Base-by-base conservation (phyloP, 768 basidiomycete species). In the Naganishia randhawae region DNA sequence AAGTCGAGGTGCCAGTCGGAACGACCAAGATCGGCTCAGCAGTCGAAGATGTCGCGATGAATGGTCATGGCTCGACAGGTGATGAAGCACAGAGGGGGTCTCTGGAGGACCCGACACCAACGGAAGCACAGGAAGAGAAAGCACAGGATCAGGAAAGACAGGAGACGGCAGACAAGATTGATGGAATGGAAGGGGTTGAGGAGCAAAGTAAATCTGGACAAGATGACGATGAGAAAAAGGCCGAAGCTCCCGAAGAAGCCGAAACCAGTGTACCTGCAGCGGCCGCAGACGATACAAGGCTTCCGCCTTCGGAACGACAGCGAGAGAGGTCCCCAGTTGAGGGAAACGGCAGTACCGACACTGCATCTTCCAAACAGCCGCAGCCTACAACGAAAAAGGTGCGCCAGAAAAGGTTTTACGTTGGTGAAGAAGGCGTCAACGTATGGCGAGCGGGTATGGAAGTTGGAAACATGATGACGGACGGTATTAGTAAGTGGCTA, bases 361-460 rank as follows among this genome's bases (percentile, higher is more conserved):
- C 25, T 13, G 29, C 33, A 14, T 37, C 54, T 22, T 9, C 54
- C 7, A 55, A 55, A 32, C 32, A 10, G 33, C 22, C 57, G 14
- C 57, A 61, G 57, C 57, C 57, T 4, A 9, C 57, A 41, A 41
- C 25, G 76, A 83, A 81, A 69, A 78, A 80, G 54, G 83, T 85
- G 55, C 87, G 53, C 52, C 69, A 65, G 50, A 73, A 69, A 63
- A 78, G 89, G 73, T 83, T 90, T 69, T 89, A 86, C 78, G 83
- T 96, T 42, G 94, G 93, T 19, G 90, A 95, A 76, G 86, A 88
- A 74, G 91, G 91, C 7, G 91, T 91, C 19, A 88, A 89, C 19
- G 83, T 95, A 50, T 99, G 93, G 92, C 84, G 94, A 74, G 85
- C 85, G n/a, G 85, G 85, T 50, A 94, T 95, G 90, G 87, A 94